Base-by-base conservation (phyloP, 441 rosid species). In the Monsonia emarginata region DNA sequence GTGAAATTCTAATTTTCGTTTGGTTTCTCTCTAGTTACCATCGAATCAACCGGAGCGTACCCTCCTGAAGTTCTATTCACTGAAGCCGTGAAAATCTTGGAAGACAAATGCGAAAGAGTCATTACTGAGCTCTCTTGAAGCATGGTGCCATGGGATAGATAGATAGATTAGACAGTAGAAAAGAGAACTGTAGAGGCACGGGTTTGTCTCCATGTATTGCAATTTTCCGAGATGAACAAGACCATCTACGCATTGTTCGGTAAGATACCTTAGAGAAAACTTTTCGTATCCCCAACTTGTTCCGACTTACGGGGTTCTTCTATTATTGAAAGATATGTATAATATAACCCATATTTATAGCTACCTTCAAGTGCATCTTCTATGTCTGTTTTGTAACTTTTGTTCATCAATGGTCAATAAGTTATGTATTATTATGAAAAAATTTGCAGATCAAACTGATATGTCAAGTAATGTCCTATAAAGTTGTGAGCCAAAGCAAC, bases 11-110 rank as follows among this genome's bases (percentile, higher is more conserved):
- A 27, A 74, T 66, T 58, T 34, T 54, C n/a, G 22, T 48, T 4
- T 63, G 8, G 6, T 63, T 11, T 52, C 27, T 64, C 19, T 24
- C 25, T 69, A 93, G 98, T 88, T 77, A 93, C 87, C 2, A 86
- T 94, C 6, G 97, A 94, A 82, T 94, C 96, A 3, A 83, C 91
- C 0, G 98, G 97, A 73, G 86, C 90, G 65, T 67, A 89, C 69
- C 88, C 88, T 64, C 98, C 97, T 3, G 90, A 90, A 31, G 85
- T 77, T 42, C 77, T 94, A 71, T 94, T 90, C 69, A 83, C 95
- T 0, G 97, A 94, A 81, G 97, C 97, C 9, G 95, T 90, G 78
- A 90, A 87, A 86, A 76, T 88, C 65, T 78, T 93, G 82, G 98
- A 93, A 83, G 87, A 83, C 62, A 93, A 93, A 69, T 90, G 96